Conservation (phyloP, 2,329 filamentous ascomycete genomes). For the Talaromyces funiculosus region DNA sequence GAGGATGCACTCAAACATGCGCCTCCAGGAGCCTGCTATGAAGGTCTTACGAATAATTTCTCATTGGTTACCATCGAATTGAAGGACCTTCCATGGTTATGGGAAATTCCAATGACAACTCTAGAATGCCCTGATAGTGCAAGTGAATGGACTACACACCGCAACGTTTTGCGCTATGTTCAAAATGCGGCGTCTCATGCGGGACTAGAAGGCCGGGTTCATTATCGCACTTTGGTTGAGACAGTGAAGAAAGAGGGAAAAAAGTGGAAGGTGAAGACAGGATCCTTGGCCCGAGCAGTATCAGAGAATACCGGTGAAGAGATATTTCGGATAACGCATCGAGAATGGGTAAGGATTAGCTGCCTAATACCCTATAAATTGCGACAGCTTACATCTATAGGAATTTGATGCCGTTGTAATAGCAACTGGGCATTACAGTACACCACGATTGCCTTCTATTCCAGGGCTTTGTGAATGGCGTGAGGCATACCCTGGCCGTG, state of each 20-base stretch:
- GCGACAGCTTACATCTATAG: not conserved
- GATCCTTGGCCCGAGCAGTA: not conserved
- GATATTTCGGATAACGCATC: not conserved
- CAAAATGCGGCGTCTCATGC: not conserved
- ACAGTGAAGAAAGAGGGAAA: constrained; percentile 1
- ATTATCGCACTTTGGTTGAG: not conserved
- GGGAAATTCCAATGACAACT: constrained; percentile 4
- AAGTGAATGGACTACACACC: constrained; percentile 10
- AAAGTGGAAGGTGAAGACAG: not conserved
- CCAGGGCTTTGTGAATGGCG: constrained; percentile 46
- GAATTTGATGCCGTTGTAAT: constrained; percentile 48
- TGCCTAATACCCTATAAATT: not conserved
- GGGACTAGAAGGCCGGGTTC: not conserved
- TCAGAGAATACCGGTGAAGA: not conserved
- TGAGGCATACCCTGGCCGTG: constrained; percentile 37
- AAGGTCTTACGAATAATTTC: constrained; percentile 10
- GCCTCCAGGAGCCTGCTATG: constrained; percentile 5
- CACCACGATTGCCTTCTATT: constrained; percentile 45
- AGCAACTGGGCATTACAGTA: constrained; percentile 52
- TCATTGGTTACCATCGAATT: constrained; percentile 3
- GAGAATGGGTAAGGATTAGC: not conserved
- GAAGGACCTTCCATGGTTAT: constrained; percentile 6
- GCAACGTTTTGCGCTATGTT: not conserved
- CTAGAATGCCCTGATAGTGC: not conserved
- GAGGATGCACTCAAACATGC: not conserved